Conservation (phyloP, 345 rosid species). For the Citrus hindsii region DNA sequence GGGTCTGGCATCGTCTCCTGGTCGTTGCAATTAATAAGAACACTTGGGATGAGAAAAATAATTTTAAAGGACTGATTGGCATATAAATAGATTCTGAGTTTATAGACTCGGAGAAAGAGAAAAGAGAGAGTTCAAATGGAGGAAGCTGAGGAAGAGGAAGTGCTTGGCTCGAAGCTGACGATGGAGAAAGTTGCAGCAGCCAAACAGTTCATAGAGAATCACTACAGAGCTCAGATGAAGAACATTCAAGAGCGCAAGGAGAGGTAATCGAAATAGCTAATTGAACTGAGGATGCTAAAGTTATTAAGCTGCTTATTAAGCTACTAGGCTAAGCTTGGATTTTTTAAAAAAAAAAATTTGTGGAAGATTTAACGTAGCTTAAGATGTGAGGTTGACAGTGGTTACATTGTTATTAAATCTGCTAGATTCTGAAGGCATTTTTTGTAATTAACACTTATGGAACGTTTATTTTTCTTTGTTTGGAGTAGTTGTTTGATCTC, state of each 20-base stretch:
- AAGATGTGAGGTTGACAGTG: background rate
- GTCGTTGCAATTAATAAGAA: conserved; percentile 30
- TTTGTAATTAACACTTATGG: background rate
- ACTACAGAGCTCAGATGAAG: conserved; percentile 88
- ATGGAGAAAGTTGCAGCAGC: conserved; percentile 99
- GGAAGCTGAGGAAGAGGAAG: conserved; percentile 63
- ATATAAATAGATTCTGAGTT: conserved; percentile 8
- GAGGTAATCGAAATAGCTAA: conserved; percentile 40
- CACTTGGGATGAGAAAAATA: conserved; percentile 19
- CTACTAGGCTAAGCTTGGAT: background rate
- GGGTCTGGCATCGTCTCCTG: conserved; percentile 19
- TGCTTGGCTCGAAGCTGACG: conserved; percentile 83
- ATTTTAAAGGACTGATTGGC: conserved; percentile 18
- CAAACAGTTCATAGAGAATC: conserved; percentile 96
- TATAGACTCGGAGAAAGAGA: conserved; percentile 19
- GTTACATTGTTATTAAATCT: conserved; percentile 1
- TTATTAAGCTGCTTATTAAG: background rate
- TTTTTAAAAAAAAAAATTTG: background rate
- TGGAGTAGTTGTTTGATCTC: conserved; percentile 1
- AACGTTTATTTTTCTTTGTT: background rate
- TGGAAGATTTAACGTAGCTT: background rate
- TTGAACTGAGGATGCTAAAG: background rate
- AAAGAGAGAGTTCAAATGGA: conserved; percentile 44
- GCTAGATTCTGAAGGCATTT: background rate
- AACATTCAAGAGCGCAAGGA: conserved; percentile 87